A percentile compares a stretch with the other conserved stretches of the same genome.
Conservation (phyloP, 352 stramenopile genomes). For the Aphanomyces cochlioides region DNA sequence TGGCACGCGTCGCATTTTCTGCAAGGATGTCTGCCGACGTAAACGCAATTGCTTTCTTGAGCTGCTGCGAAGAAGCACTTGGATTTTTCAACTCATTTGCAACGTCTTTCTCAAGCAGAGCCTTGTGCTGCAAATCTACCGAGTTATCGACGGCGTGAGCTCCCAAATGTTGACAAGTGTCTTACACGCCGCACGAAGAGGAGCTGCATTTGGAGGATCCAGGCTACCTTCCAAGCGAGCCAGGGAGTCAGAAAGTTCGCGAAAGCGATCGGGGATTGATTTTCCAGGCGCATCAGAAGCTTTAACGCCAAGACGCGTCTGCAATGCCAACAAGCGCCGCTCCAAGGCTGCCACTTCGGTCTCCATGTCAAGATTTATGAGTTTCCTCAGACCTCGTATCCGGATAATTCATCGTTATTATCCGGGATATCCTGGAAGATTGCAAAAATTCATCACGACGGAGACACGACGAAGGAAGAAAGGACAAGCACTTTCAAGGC, state of each 20-base stretch:
- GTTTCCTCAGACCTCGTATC: background rate
- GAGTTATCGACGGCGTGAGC: too few relatives aligned
- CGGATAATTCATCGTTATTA: conserved; percentile 1
- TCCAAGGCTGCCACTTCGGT: conserved; percentile 17
- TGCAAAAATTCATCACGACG: too few relatives aligned
- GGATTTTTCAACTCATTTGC: conserved; percentile 17
- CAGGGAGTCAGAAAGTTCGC: conserved; percentile 23
- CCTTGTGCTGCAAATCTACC: conserved; percentile 26
- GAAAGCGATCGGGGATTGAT: conserved; percentile 8
- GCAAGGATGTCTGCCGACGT: conserved; percentile 7
- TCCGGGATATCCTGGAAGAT: too few relatives aligned
- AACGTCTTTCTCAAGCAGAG: conserved; percentile 8
- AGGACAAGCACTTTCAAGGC: too few relatives aligned
- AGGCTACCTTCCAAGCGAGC: conserved; percentile 6
- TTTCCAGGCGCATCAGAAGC: background rate
- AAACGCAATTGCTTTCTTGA: conserved; percentile 24
- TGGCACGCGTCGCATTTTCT: background rate
- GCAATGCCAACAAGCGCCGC: conserved; percentile 12
- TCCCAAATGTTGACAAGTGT: background rate
- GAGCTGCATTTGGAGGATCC: conserved; percentile 13
- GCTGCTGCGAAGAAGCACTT: background rate
- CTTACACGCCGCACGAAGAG: conserved; percentile 17
- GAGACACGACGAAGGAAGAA: too few relatives aligned
- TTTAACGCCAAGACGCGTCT: background rate
- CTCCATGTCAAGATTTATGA: conserved; percentile 20